phyloP scores from a whole-genome alignment of 2,329 filamentous ascomycete species.

The Massarina eburnea region DNA sequence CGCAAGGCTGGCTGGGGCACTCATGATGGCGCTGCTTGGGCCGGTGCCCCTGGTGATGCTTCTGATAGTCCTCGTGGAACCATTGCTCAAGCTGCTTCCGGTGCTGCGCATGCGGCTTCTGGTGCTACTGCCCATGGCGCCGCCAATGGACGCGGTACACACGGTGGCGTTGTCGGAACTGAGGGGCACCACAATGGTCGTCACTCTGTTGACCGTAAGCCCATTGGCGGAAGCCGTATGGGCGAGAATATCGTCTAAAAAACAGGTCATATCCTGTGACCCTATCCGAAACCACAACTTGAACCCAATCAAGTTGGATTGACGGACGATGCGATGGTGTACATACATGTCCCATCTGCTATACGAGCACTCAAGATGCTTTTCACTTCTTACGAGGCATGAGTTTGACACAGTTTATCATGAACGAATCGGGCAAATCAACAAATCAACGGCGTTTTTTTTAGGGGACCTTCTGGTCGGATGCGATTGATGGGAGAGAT shows the following conservation, averaged over 20 bases:
- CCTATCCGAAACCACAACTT: too few species aligned
- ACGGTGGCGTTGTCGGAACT: constrained; percentile 19
- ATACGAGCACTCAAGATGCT: background rate
- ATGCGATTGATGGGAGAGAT: too few species aligned
- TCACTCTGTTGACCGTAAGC: constrained; percentile 33
- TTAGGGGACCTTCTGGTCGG: background rate
- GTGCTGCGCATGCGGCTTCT: constrained; percentile 4
- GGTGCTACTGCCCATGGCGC: constrained; percentile 26
- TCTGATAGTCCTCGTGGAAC: constrained; percentile 39
- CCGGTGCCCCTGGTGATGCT: constrained; percentile 49
- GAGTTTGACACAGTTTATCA: background rate
- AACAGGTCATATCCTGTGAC: too few species aligned
- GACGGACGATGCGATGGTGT: too few species aligned
- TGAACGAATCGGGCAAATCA: too few species aligned
- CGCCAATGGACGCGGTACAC: constrained; percentile 23
- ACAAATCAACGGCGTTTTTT: background rate
- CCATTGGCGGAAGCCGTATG: constrained; percentile 25
- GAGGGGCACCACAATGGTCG: constrained; percentile 18
- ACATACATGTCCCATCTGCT: too few species aligned
- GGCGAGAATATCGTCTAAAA: constrained; percentile 34
- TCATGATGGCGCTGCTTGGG: constrained; percentile 42
- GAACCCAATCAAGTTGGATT: too few species aligned
- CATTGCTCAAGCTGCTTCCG: constrained; percentile 22
- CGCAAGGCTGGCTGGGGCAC: constrained; percentile 63
- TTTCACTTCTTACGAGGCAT: background rate